Evolutionary conservation across 352 stramenopile species (phyloP).

Genomic region (Phytophthora pistaciae): DNA sequence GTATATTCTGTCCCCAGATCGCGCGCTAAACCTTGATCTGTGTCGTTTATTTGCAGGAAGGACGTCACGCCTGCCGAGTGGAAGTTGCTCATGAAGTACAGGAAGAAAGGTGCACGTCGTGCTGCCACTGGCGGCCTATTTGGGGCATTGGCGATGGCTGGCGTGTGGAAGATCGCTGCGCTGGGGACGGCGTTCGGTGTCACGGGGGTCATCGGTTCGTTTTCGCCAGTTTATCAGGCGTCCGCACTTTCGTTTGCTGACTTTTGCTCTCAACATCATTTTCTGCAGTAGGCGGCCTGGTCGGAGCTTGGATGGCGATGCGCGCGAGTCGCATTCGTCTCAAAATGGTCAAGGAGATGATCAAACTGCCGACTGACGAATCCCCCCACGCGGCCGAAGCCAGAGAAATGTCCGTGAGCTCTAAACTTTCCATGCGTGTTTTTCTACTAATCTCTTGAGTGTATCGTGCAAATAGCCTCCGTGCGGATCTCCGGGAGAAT

Average conservation of each 20-base stretch:
- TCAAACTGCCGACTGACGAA: slow-evolving; percentile 19
- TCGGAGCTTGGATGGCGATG: slow-evolving; percentile 21
- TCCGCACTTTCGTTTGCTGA: not conserved
- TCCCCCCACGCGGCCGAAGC: slow-evolving; percentile 17
- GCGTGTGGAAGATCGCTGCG: slow-evolving; percentile 22
- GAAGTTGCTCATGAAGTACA: slow-evolving; percentile 18
- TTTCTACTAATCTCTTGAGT: not conserved
- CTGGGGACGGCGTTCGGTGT: slow-evolving; percentile 17
- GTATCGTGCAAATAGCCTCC: slow-evolving; percentile 4
- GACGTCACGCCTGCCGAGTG: slow-evolving; percentile 15
- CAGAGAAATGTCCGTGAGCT: slow-evolving; percentile 22
- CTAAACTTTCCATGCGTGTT: not conserved
- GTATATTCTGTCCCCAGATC: no score
- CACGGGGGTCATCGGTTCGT: slow-evolving; percentile 20
- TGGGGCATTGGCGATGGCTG: slow-evolving; percentile 16
- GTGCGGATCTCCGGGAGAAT: slow-evolving; percentile 11
- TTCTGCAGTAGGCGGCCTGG: slow-evolving; percentile 13
- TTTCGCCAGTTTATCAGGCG: not conserved
- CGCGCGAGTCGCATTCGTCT: slow-evolving; percentile 16
- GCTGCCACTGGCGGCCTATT: slow-evolving; percentile 10
- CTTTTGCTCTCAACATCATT: not conserved
- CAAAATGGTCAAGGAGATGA: slow-evolving; percentile 20
- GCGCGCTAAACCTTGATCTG: not conserved
- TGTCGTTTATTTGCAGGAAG: not conserved
- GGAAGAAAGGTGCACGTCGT: slow-evolving; percentile 16